These are phyloP conservation scores for Kazachstania viticola DNA, from an alignment of 805 yeast genomes.

Conservation along the genomic window DNA sequence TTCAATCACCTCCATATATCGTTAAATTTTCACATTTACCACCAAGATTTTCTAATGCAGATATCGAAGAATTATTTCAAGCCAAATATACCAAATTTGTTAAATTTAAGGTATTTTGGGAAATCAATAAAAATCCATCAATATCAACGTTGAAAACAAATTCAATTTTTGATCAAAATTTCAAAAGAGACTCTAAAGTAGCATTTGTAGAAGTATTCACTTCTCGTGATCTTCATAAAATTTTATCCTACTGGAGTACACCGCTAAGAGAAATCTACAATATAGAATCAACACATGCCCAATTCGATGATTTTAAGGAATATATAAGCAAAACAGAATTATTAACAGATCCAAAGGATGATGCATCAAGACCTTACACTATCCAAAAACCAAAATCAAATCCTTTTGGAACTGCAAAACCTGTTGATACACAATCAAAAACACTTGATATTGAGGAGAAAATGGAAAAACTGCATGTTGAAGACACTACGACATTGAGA, in stretches of 20 bases:
- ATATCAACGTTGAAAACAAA: slow-evolving; percentile 46
- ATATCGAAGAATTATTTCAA: slow-evolving; percentile 46
- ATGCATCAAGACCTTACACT: slow-evolving; percentile 16
- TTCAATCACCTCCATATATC: slow-evolving; percentile 46
- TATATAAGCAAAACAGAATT: slow-evolving; percentile 21
- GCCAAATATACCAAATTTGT: slow-evolving; percentile 48
- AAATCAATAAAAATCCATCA: slow-evolving; percentile 48
- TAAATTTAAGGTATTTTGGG: slow-evolving; percentile 53
- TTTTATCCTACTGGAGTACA: slow-evolving; percentile 20
- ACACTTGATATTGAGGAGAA: slow-evolving; percentile 50
- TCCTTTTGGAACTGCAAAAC: slow-evolving; percentile 80
- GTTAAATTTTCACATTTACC: slow-evolving; percentile 54
- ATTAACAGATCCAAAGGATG: slow-evolving; percentile 19
- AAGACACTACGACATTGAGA: slow-evolving; percentile 30
- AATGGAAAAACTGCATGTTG: slow-evolving; percentile 32
- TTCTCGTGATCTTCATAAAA: slow-evolving; percentile 27
- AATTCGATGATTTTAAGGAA: slow-evolving; percentile 29
- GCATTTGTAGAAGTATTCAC: slow-evolving; percentile 39
- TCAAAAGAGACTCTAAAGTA: slow-evolving; percentile 41
- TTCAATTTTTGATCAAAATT: slow-evolving; percentile 43
- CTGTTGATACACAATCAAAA: slow-evolving; percentile 64
- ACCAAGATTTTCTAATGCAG: slow-evolving; percentile 36
- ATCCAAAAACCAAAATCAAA: slow-evolving; percentile 35
- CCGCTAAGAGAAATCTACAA: slow-evolving; percentile 28
- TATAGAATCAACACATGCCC: slow-evolving; percentile 27